phyloP scores from a whole-genome alignment of 129 eudicot genomes.

The Helianthus annuus region DNA sequence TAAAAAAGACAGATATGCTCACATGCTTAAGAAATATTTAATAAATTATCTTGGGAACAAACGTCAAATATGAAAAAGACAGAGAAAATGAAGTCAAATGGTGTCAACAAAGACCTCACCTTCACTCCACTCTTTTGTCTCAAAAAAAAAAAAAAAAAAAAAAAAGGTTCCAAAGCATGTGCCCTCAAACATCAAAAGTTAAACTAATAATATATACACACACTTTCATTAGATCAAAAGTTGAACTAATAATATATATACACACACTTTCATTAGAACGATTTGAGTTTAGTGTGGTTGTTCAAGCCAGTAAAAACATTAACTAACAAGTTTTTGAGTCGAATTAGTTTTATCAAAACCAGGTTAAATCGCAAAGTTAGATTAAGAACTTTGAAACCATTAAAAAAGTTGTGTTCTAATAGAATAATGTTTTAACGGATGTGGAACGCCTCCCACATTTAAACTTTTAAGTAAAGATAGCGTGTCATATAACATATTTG shows the following conservation, averaged over 20 bases:
- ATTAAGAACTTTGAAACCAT: too few species aligned
- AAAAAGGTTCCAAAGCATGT: slow-evolving; percentile 15
- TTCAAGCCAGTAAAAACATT: too few species aligned
- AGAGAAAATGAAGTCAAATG: slow-evolving; percentile 17
- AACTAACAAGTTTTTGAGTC: too few species aligned
- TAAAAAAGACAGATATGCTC: background rate
- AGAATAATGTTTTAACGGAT: too few species aligned
- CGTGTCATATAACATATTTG: too few species aligned
- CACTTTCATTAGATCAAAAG: background rate
- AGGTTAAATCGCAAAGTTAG: too few species aligned
- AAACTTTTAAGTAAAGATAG: too few species aligned
- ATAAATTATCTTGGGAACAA: background rate
- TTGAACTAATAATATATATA: background rate
- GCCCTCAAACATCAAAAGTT: slow-evolving; percentile 6
- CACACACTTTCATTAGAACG: too few species aligned
- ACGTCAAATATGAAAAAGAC: slow-evolving; percentile 7
- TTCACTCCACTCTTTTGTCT: slow-evolving; percentile 14
- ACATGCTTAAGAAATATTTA: slow-evolving; percentile 10
- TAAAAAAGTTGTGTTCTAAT: too few species aligned
- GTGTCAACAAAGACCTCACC: slow-evolving; percentile 6
- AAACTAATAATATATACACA: background rate
- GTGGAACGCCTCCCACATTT: too few species aligned
- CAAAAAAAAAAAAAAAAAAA: background rate
- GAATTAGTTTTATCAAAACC: too few species aligned
- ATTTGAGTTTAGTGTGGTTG: too few species aligned